Percentiles rank a stretch among this genome's conserved stretches.
These are phyloP conservation scores for Primulina eburnea DNA, from an alignment of 257 asterid species.

Conservation along the genomic window DNA sequence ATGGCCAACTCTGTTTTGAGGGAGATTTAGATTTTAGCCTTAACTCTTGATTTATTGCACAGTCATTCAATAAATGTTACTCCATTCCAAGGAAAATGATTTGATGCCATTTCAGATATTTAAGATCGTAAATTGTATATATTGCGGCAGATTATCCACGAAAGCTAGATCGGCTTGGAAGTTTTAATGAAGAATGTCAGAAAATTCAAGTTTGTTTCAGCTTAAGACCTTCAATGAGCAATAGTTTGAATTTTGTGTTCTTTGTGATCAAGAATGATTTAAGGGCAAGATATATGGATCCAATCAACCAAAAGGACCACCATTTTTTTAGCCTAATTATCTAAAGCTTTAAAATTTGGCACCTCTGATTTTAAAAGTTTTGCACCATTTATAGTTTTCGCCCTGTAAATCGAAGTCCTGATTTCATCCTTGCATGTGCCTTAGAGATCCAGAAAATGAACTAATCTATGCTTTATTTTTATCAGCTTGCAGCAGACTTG, in stretches of 20 bases:
- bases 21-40: neutral
- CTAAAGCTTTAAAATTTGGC: too few relatives aligned
- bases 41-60: neutral
- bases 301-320: neutral
- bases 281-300: constrained; percentile 5
- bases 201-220: constrained; percentile 38
- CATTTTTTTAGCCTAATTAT: neutral
- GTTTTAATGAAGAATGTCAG: constrained; percentile 44
- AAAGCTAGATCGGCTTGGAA: constrained; percentile 30
- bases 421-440: neutral
- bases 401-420: neutral
- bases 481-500: constrained; percentile 41
- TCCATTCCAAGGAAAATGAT: too few relatives aligned
- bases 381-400: neutral
- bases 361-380: neutral
- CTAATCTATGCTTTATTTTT: constrained; percentile 16
- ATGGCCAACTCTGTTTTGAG: neutral
- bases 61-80: neutral
- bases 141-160: constrained; percentile 38
- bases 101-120: neutral
- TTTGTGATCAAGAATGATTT: neutral
- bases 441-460: neutral
- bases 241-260: neutral
- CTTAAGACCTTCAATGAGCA: neutral
- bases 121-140: constrained; percentile 14